Conservation (phyloP, 192 early-diverging fungal genomes). For the Paraglomus occultum region DNA sequence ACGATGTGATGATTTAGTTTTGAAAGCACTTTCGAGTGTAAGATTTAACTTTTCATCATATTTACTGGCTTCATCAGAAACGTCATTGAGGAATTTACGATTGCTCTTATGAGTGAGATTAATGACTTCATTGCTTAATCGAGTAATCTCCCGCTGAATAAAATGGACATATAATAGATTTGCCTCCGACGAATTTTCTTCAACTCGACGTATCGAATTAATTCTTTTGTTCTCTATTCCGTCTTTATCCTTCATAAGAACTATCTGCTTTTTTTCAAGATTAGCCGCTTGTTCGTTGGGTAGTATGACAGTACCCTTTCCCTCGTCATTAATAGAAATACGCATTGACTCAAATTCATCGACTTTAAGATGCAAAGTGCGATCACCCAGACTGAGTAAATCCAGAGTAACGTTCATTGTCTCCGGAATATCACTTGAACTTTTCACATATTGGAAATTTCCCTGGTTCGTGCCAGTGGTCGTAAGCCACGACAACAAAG, state of each 20-base stretch:
- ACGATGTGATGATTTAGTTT: constrained; percentile 1
- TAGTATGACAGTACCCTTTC: not conserved
- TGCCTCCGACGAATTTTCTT: not conserved
- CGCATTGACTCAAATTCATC: not conserved
- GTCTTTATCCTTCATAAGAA: constrained; percentile 2
- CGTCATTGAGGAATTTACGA: constrained; percentile 4
- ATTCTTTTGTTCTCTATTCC: not conserved
- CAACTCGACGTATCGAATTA: not conserved
- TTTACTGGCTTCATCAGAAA: not conserved
- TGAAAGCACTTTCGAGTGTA: constrained; percentile 18
- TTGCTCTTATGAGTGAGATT: not conserved
- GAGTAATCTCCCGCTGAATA: constrained; percentile 26
- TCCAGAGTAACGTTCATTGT: constrained; percentile 37
- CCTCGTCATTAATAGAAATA: constrained; percentile 7
- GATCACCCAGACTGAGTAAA: constrained; percentile 29
- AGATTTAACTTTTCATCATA: constrained; percentile 24
- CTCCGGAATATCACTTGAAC: constrained; percentile 28
- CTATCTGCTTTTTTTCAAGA: not conserved
- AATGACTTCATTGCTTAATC: constrained; percentile 24
- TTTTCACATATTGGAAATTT: constrained; percentile 43
- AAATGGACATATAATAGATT: constrained; percentile 4
- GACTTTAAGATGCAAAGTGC: constrained; percentile 8
- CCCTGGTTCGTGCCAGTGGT: constrained; percentile 38
- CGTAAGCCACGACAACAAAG: constrained; percentile 41
- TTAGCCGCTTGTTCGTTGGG: not conserved